phyloP scores from a whole-genome alignment of 2,329 filamentous ascomycete genomes.

The Aureobasidium sp. region DNA sequence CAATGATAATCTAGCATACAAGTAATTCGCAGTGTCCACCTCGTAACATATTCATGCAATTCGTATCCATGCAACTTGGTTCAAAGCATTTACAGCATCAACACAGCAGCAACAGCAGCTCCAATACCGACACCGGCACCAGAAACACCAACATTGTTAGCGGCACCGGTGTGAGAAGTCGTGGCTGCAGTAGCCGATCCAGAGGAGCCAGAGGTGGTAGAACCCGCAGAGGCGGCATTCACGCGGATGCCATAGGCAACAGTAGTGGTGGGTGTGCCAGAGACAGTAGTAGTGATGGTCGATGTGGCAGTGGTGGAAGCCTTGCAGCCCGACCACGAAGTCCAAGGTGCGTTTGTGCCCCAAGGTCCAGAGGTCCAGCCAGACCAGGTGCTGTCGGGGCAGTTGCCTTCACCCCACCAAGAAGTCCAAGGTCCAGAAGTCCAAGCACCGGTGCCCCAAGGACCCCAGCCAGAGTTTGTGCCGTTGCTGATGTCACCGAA shows the following conservation, averaged over 20 bases:
- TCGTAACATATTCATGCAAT: not conserved
- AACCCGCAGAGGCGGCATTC: slow-evolving; percentile 18
- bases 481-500: slow-evolving; percentile 14
- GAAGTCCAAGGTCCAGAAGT: slow-evolving; percentile 26
- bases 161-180: slow-evolving; percentile 18
- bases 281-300: slow-evolving; percentile 22
- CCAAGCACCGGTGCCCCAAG: slow-evolving; percentile 24
- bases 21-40: not conserved
- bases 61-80: not conserved
- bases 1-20: not conserved
- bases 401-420: slow-evolving; percentile 27
- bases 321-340: slow-evolving; percentile 25
- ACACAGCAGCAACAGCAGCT: slow-evolving; percentile 23
- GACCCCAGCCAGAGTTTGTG: slow-evolving; percentile 23
- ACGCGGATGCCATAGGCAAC: slow-evolving; percentile 24
- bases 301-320: slow-evolving; percentile 24
- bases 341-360: slow-evolving; percentile 26
- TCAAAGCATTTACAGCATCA: slow-evolving; percentile 19
- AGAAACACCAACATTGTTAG: slow-evolving; percentile 17
- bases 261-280: slow-evolving; percentile 15
- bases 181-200: slow-evolving; percentile 12
- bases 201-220: slow-evolving; percentile 3
- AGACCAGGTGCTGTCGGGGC: slow-evolving; percentile 25
- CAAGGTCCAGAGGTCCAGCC: slow-evolving; percentile 27
- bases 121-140: slow-evolving; percentile 22